Conservation (phyloP, 345 rosid genomes). For the Linum trigynum region DNA sequence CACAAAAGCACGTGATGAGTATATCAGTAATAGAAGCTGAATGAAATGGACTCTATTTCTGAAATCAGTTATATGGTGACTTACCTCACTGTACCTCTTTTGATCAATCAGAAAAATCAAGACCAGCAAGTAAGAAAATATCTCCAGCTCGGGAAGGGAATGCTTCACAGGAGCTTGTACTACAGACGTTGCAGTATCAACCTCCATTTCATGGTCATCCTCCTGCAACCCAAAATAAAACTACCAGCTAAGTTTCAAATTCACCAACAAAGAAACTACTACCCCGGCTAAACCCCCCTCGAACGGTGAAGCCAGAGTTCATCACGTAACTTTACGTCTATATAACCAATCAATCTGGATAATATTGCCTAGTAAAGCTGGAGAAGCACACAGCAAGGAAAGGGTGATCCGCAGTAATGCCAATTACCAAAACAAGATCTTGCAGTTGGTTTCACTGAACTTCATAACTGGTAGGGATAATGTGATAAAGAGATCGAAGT, state of each 20-base stretch:
- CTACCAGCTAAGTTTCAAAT: not conserved
- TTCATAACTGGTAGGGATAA: not conserved
- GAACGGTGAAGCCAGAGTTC: not conserved
- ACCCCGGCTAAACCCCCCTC: not conserved
- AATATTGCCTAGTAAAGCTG: no score
- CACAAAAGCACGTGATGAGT: not conserved
- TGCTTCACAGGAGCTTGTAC: slow-evolving; percentile 45
- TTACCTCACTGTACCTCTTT: slow-evolving; percentile 62
- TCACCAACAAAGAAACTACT: not conserved
- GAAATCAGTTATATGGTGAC: not conserved
- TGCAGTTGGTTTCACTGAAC: not conserved
- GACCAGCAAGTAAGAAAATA: slow-evolving; percentile 60
- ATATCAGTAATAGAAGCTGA: not conserved
- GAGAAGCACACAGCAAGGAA: no score
- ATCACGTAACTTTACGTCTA: not conserved
- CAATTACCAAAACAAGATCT: no score
- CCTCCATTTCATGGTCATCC: slow-evolving; percentile 84
- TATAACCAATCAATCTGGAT: no score
- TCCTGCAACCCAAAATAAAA: slow-evolving; percentile 25
- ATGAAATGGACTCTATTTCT: not conserved
- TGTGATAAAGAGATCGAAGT: no score
- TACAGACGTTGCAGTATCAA: slow-evolving; percentile 58
- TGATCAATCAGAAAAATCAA: slow-evolving; percentile 71
- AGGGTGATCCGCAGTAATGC: not conserved
- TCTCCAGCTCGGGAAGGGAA: slow-evolving; percentile 60